These are phyloP conservation scores for Capronia epimyces DNA, from an alignment of 2,329 filamentous ascomycete species.

Conservation along the genomic window DNA sequence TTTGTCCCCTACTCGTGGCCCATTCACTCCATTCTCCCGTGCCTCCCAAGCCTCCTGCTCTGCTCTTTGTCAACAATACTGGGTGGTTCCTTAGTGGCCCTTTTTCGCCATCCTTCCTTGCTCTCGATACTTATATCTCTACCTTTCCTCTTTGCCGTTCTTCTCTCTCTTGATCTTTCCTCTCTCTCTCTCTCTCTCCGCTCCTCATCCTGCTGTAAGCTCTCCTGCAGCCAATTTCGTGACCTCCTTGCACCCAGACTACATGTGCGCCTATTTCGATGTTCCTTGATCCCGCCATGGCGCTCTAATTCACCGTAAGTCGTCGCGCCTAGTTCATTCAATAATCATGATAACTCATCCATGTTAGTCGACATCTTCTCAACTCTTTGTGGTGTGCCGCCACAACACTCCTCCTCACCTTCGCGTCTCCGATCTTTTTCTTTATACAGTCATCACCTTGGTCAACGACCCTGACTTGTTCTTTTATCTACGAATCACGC, in stretches of 20 bases:
- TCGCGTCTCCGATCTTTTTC: neutral
- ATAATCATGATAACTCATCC: conserved; percentile 2
- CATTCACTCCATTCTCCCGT: conserved; percentile 22
- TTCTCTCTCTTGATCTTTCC: conserved; percentile 16
- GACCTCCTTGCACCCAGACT: conserved; percentile 1
- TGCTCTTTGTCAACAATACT: conserved; percentile 14
- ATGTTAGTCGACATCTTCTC: conserved; percentile 2
- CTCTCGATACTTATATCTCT: conserved; percentile 21
- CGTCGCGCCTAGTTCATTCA: conserved; percentile 7
- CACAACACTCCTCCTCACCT: neutral
- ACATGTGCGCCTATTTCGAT: conserved; percentile 7
- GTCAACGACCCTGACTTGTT: neutral
- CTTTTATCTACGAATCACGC: neutral
- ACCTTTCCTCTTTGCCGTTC: conserved; percentile 16
- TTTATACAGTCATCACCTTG: conserved; percentile 2
- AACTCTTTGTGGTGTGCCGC: neutral
- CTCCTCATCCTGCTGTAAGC: conserved; percentile 18
- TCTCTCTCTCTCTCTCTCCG: conserved; percentile 18
- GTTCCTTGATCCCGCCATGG: conserved; percentile 10
- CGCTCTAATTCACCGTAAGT: conserved; percentile 6
- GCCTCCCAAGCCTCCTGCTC: conserved; percentile 14
- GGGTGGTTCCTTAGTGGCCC: neutral
- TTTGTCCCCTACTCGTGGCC: conserved; percentile 8
- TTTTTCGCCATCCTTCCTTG: neutral
- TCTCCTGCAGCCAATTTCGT: conserved; percentile 2